Conservation (phyloP, 140 eudicot species). For the Oenanthe javanica region DNA sequence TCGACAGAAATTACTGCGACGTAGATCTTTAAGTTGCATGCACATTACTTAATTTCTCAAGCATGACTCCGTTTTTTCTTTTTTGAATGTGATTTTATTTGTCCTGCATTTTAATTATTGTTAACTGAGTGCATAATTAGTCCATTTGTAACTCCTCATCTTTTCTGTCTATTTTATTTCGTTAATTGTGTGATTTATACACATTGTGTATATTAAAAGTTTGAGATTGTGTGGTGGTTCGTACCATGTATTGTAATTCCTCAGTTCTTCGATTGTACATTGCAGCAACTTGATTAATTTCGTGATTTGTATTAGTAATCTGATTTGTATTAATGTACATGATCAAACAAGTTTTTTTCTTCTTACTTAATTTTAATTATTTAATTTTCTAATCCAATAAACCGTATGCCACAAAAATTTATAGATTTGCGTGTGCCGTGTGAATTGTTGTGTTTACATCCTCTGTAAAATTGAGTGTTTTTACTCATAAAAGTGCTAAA, state of each 20-base stretch:
- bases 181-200: background rate
- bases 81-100: background rate
- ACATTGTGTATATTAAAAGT: background rate
- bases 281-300: too few relatives aligned
- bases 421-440: too few relatives aligned
- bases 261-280: background rate
- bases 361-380: too few relatives aligned
- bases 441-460: too few relatives aligned
- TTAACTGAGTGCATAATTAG: slow-evolving; percentile 1
- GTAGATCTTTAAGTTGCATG: slow-evolving; percentile 41
- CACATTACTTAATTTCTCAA: background rate
- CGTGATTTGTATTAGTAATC: too few relatives aligned
- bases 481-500: too few relatives aligned
- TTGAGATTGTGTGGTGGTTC: background rate
- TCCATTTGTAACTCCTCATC: background rate
- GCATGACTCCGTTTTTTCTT: background rate
- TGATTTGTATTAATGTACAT: too few relatives aligned
- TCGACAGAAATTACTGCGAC: slow-evolving; percentile 42
- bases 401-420: too few relatives aligned
- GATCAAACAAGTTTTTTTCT: too few relatives aligned
- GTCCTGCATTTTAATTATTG: background rate
- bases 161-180: background rate
- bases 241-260: background rate
- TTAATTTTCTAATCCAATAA: too few relatives aligned
- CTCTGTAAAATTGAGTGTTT: too few relatives aligned